These are phyloP conservation scores for Sanchytrium tribonematis DNA, from an alignment of 371 early-diverging fungal genomes.

Conservation along the genomic window DNA sequence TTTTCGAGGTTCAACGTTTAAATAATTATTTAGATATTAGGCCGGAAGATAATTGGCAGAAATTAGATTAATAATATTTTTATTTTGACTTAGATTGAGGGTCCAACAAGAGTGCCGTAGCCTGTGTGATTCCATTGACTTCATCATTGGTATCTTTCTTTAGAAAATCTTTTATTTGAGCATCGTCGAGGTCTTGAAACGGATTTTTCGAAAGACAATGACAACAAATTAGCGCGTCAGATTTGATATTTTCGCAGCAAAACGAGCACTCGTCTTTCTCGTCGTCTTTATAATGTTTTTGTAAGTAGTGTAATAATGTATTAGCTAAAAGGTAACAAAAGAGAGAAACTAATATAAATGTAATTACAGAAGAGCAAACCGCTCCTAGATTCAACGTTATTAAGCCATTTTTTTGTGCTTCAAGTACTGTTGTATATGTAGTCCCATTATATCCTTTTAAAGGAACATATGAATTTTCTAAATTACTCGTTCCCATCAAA, in stretches of 20 bases:
- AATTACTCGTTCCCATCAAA: not conserved
- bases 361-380: not conserved
- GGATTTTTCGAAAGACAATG: not conserved
- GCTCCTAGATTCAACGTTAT: not conserved
- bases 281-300: not conserved
- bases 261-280: not conserved
- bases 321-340: not conserved
- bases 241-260: not conserved
- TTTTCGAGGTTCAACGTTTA: too few relatives aligned
- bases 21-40: too few relatives aligned
- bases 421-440: not conserved
- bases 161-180: too few relatives aligned
- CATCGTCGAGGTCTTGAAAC: too few relatives aligned
- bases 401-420: not conserved
- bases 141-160: too few relatives aligned
- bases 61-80: too few relatives aligned
- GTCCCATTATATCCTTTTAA: not conserved
- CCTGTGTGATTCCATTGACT: too few relatives aligned
- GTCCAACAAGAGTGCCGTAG: too few relatives aligned
- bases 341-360: not conserved
- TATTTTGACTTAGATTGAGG: too few relatives aligned
- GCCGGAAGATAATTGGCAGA: too few relatives aligned
- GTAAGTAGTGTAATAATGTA: not conserved
- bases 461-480: not conserved
- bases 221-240: not conserved